Evolutionary conservation across 805 yeast genomes (phyloP).

Genomic region (Saturnispora dispora): DNA sequence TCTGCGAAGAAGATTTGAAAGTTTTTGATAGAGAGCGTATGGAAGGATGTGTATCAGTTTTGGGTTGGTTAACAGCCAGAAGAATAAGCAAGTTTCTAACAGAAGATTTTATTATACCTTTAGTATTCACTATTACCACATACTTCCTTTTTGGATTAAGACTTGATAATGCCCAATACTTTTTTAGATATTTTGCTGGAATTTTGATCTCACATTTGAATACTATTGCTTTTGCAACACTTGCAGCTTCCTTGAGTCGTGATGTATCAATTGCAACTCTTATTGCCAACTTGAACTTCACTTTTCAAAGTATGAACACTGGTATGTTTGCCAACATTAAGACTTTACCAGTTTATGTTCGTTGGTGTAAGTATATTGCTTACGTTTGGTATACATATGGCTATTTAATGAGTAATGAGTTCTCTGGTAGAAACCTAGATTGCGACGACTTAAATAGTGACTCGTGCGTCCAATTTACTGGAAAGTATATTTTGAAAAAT

Average conservation of each 20-base stretch:
- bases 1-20: constrained; percentile 45
- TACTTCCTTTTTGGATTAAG: constrained; percentile 75
- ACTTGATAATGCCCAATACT: constrained; percentile 35
- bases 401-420: constrained; percentile 55
- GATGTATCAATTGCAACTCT: constrained; percentile 56
- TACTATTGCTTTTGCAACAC: constrained; percentile 46
- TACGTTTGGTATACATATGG: constrained; percentile 77
- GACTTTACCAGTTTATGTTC: constrained; percentile 73
- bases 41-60: constrained; percentile 56
- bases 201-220: constrained; percentile 47
- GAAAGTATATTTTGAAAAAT: constrained; percentile 41
- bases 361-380: constrained; percentile 75
- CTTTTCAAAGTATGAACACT: constrained; percentile 67
- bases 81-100: constrained; percentile 54
- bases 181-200: constrained; percentile 55
- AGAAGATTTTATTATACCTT: constrained; percentile 60
- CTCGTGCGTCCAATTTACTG: constrained; percentile 43
- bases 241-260: constrained; percentile 45
- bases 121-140: constrained; percentile 50
- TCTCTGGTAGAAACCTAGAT: constrained; percentile 49
- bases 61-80: constrained; percentile 60
- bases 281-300: constrained; percentile 54
- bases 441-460: constrained; percentile 34
- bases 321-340: constrained; percentile 72
- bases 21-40: constrained; percentile 59